These are phyloP conservation scores for Cicer yamashitae DNA, from an alignment of 306 rosid genomes.

Conservation along the genomic window DNA sequence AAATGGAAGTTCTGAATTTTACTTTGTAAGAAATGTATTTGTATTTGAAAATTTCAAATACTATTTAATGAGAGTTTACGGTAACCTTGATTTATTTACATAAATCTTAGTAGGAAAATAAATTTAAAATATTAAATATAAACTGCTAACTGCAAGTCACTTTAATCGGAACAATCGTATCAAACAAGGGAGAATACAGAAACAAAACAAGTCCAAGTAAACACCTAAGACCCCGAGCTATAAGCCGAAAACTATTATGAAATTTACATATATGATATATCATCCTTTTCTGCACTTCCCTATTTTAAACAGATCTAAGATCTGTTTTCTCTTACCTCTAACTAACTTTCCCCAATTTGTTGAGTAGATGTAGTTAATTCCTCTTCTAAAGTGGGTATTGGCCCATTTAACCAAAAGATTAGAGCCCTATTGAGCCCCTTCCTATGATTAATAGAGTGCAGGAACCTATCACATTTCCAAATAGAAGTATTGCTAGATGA, in stretches of 20 bases:
- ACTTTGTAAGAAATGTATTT: conserved; percentile 15
- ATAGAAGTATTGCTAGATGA: conserved; percentile 13
- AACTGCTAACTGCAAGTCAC: not conserved
- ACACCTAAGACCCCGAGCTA: not conserved
- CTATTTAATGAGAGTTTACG: not conserved
- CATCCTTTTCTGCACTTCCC: not conserved
- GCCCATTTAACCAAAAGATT: not conserved
- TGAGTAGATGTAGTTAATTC: not conserved
- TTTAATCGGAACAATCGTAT: not conserved
- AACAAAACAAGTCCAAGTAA: not conserved
- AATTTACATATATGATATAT: too few relatives aligned
- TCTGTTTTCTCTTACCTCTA: not conserved
- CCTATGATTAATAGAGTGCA: not conserved
- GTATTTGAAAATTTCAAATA: not conserved
- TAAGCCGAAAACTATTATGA: not conserved
- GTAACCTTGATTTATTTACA: not conserved
- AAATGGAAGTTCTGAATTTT: conserved; percentile 25
- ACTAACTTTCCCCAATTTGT: not conserved
- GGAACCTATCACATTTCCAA: not conserved
- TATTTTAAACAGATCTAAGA: not conserved
- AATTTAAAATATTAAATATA: not conserved
- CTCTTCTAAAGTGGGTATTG: not conserved
- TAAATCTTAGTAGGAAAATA: not conserved
- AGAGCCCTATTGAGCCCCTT: not conserved
- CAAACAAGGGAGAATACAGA: not conserved